A percentile compares a stretch with the other conserved stretches of the same genome.
These are phyloP conservation scores for Plenodomus tracheiphilus DNA, from an alignment of 2,329 filamentous ascomycete genomes.

Conservation along the genomic window DNA sequence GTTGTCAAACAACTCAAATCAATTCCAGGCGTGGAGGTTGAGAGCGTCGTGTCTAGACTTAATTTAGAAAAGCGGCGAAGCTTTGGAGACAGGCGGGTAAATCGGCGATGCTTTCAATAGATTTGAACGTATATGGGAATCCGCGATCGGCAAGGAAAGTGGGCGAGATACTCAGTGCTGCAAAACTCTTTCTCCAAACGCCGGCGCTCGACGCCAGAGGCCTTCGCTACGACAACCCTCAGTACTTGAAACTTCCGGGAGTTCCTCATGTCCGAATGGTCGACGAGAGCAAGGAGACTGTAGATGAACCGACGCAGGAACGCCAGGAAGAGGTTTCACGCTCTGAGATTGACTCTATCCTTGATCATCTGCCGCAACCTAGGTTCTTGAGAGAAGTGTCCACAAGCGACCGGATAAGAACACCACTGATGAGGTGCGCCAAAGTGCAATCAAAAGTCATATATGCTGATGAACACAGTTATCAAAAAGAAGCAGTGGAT, in stretches of 20 bases:
- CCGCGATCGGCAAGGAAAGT: neutral
- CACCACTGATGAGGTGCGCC: neutral
- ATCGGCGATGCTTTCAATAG: neutral
- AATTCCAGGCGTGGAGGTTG: neutral
- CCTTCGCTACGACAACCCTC: slow-evolving; percentile 9
- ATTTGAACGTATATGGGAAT: slow-evolving; percentile 8
- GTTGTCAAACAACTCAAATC: neutral
- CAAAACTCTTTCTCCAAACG: slow-evolving; percentile 4
- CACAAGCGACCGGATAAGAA: slow-evolving; percentile 3
- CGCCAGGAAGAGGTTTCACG: slow-evolving; percentile 2
- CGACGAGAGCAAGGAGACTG: neutral
- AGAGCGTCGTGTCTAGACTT: neutral
- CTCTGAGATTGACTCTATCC: slow-evolving; percentile 2
- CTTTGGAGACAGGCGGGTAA: neutral
- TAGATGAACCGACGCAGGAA: too few species aligned
- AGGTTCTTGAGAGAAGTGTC: slow-evolving; percentile 1
- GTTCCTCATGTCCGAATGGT: neutral
- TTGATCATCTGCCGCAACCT: slow-evolving; percentile 2
- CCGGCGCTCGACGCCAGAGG: neutral
- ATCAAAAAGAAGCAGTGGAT: slow-evolving; percentile 16
- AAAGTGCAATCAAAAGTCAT: too few species aligned
- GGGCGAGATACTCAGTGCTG: neutral
- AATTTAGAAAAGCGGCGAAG: neutral
- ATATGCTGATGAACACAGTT: slow-evolving; percentile 1
- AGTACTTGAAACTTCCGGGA: slow-evolving; percentile 8